phyloP scores from a whole-genome alignment of 768 basidiomycete genomes.

The Boletus vermiculosoides region DNA sequence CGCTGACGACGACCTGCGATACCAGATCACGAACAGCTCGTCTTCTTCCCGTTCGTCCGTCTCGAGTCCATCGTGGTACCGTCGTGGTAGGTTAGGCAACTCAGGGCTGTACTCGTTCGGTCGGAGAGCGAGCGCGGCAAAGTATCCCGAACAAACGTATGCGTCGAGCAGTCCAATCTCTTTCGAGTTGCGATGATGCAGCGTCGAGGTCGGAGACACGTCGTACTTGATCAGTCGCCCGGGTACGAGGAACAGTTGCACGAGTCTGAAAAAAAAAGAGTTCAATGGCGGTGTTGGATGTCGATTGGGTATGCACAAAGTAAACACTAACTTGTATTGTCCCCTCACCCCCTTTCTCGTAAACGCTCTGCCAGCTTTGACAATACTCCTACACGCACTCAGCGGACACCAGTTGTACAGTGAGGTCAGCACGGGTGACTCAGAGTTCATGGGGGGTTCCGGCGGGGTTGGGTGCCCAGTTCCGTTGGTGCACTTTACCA shows the following conservation, averaged over 20 bases:
- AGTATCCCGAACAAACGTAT: constrained; percentile 85
- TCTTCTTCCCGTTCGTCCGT: constrained; percentile 87
- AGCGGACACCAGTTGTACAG: constrained; percentile 89
- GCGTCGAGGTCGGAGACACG: constrained; percentile 53
- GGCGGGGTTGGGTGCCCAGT: constrained; percentile 43
- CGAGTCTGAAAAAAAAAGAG: constrained; percentile 43
- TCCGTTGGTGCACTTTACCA: constrained; percentile 28
- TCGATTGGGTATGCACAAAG: too few relatives aligned
- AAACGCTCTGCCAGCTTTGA: constrained; percentile 71
- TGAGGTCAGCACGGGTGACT: constrained; percentile 55
- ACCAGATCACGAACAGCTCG: constrained; percentile 80
- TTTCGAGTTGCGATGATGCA: constrained; percentile 56
- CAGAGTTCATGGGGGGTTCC: constrained; percentile 53
- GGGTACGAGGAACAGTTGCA: constrained; percentile 70
- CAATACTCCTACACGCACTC: constrained; percentile 72
- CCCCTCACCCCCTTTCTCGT: constrained; percentile 68
- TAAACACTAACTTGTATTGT: constrained; percentile 69
- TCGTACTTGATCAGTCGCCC: constrained; percentile 75
- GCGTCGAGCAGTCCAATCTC: constrained; percentile 66
- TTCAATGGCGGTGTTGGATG: not conserved
- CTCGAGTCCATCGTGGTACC: constrained; percentile 89
- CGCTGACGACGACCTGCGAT: constrained; percentile 42
- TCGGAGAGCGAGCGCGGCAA: constrained; percentile 67
- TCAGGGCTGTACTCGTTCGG: constrained; percentile 61
- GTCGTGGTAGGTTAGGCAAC: constrained; percentile 53